Percentiles rank a stretch among this genome's conserved stretches.
Evolutionary conservation across 371 early-diverging fungal genomes (phyloP).

Genomic region (Mucor indicus): DNA sequence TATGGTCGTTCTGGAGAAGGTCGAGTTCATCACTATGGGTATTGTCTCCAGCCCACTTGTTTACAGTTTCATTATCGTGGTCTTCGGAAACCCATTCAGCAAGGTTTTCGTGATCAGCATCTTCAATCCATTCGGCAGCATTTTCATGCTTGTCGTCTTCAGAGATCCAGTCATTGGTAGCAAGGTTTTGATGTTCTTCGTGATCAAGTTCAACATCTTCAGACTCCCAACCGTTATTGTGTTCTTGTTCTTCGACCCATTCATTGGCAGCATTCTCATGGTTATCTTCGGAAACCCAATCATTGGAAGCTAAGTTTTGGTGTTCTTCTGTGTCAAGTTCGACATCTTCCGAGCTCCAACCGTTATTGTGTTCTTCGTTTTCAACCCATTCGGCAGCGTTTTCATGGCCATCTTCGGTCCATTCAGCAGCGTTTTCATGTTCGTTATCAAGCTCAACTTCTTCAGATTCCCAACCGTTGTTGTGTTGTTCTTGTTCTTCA

Average conservation of each 20-base stretch:
- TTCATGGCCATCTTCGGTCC: conserved; percentile 8
- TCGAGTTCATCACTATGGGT: conserved; percentile 4
- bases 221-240: background rate
- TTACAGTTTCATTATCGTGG: background rate
- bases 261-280: background rate
- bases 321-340: conserved; percentile 8
- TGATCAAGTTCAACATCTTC: conserved; percentile 1
- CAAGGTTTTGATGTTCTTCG: background rate
- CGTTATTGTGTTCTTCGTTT: background rate
- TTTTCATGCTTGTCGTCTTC: background rate
- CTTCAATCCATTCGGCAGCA: background rate
- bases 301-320: background rate
- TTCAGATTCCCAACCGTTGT: conserved; percentile 11
- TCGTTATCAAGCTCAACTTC: conserved; percentile 5
- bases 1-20: conserved; percentile 13
- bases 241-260: background rate
- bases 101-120: background rate
- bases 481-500: too few relatives aligned
- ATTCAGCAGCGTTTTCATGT: conserved; percentile 6
- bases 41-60: background rate
- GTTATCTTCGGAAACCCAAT: background rate
- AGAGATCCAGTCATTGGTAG: background rate
- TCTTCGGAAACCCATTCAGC: conserved; percentile 2
- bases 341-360: conserved; percentile 11
- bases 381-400: conserved; percentile 12